phyloP scores from a whole-genome alignment of 78 protist species.

The Dictyostelium purpureum region DNA sequence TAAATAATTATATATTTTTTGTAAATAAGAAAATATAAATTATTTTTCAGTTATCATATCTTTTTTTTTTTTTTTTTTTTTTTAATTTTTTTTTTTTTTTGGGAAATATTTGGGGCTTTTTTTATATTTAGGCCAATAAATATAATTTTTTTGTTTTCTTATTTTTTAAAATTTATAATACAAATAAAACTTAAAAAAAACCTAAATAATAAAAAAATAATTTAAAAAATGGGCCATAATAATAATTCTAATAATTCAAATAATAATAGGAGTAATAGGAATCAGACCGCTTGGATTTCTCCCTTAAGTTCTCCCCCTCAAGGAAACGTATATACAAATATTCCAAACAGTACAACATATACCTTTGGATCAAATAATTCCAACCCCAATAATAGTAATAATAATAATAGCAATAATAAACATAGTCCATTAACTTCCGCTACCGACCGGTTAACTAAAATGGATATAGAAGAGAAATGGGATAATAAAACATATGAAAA shows the following conservation, averaged over 20 bases:
- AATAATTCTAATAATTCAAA: background rate
- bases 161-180: background rate
- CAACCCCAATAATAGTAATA: background rate
- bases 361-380: background rate
- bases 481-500: background rate
- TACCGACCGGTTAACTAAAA: constrained; percentile 30
- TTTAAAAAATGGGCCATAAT: background rate
- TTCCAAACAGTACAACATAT: background rate
- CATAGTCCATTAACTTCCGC: constrained; percentile 24
- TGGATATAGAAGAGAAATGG: constrained; percentile 63
- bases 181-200: background rate
- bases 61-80: no score
- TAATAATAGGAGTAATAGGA: background rate
- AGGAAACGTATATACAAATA: background rate
- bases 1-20: no score
- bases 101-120: no score
- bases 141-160: background rate
- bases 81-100: no score
- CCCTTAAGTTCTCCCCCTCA: background rate
- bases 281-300: background rate
- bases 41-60: background rate
- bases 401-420: background rate
- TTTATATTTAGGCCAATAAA: no score
- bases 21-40: no score
- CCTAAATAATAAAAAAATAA: background rate